phyloP scores from a whole-genome alignment of 2,329 filamentous ascomycete genomes.

The Neofusicoccum sp. region DNA sequence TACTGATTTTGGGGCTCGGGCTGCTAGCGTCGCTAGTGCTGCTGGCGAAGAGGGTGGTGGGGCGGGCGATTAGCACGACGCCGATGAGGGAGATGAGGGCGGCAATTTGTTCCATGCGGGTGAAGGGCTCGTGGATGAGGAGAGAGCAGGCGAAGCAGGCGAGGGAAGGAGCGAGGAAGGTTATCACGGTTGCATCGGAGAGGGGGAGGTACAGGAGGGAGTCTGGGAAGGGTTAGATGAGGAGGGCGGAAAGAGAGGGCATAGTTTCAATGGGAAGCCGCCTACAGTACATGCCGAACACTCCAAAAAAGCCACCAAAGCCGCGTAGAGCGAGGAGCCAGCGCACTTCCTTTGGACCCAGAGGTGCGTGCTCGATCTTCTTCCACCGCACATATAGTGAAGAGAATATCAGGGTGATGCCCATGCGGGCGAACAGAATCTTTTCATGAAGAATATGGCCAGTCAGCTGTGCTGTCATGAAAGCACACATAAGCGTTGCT shows the following conservation, averaged over 20 bases:
- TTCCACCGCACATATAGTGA: conserved; percentile 71
- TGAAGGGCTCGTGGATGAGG: conserved; percentile 74
- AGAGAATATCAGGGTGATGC: conserved; percentile 66
- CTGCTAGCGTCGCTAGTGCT: conserved; percentile 29
- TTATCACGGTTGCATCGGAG: conserved; percentile 85
- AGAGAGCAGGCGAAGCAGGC: conserved; percentile 78
- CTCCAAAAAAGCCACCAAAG: conserved; percentile 69
- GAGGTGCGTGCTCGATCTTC: conserved; percentile 65
- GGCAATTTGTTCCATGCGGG: conserved; percentile 71
- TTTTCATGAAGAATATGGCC: conserved; percentile 24
- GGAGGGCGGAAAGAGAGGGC: conserved; percentile 33
- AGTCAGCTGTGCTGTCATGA: neutral
- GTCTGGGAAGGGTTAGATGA: conserved; percentile 38
- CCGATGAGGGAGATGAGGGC: conserved; percentile 73
- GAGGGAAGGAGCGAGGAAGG: conserved; percentile 77
- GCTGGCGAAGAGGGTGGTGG: conserved; percentile 55
- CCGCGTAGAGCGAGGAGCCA: conserved; percentile 67
- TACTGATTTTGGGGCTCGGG: conserved; percentile 33
- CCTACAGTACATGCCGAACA: conserved; percentile 71
- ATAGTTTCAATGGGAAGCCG: neutral
- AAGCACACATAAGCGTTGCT: neutral
- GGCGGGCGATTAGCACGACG: conserved; percentile 79
- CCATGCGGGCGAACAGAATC: conserved; percentile 78
- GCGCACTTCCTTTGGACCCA: conserved; percentile 67
- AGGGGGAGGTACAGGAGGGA: conserved; percentile 76